Conservation (phyloP, 768 basidiomycete genomes). For the Collybiopsis confluens region DNA sequence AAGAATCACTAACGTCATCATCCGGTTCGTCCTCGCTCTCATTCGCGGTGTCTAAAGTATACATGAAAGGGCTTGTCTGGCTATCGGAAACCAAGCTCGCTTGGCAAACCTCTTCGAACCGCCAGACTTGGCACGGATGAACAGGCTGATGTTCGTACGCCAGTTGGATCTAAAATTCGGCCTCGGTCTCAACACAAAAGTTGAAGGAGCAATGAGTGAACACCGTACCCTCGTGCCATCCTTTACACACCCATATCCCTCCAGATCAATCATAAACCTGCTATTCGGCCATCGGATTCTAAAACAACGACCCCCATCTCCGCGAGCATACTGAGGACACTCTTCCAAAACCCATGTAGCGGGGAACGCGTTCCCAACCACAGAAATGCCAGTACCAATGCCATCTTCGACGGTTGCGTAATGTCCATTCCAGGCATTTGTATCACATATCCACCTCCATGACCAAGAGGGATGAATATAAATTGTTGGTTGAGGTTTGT, state of each 20-base stretch:
- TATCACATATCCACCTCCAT: neutral
- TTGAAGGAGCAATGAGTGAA: no score
- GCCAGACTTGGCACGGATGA: conserved; percentile 2
- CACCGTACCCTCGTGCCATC: neutral
- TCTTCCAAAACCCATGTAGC: neutral
- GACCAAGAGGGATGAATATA: neutral
- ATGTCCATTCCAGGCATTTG: neutral
- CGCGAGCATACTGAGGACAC: neutral
- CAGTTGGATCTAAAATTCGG: conserved; percentile 1
- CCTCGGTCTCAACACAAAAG: no score
- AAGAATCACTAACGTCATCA: no score
- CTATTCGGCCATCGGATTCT: neutral
- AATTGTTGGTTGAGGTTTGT: neutral
- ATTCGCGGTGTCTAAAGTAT: neutral
- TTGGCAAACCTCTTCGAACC: neutral
- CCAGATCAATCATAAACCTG: neutral
- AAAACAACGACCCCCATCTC: neutral
- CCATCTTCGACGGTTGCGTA: neutral
- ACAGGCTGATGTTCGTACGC: neutral
- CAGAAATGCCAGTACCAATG: neutral
- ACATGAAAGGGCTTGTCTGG: neutral
- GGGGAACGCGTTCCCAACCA: neutral
- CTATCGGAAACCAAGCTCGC: neutral
- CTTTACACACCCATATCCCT: neutral
- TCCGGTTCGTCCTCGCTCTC: neutral